Percentiles rank a stretch among this genome's conserved stretches.
Evolutionary conservation across 1,139 yeast genomes (phyloP).

Genomic region (Candida albicans): DNA sequence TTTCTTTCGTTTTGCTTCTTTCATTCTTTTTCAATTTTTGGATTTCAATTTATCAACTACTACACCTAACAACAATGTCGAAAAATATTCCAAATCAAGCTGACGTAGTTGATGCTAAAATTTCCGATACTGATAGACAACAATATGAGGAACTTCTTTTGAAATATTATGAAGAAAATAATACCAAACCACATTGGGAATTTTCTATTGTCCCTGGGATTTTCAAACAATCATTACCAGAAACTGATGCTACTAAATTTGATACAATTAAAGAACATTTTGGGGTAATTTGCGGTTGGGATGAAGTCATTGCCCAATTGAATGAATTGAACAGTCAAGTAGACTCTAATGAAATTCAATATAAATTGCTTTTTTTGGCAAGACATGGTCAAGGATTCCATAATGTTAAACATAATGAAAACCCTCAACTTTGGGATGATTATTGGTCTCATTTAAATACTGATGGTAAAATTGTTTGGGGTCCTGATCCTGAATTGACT

Average conservation of each 20-base stretch:
- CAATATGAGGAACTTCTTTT: conserved; percentile 18
- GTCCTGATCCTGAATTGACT: conserved; percentile 48
- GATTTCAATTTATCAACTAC: background rate
- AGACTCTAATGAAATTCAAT: conserved; percentile 19
- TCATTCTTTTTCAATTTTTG: no score
- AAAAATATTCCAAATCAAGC: conserved; percentile 14
- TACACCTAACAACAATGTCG: conserved; percentile 9
- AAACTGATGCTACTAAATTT: conserved; percentile 39
- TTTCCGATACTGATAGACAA: conserved; percentile 13
- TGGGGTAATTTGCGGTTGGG: conserved; percentile 39
- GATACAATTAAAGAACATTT: conserved; percentile 42
- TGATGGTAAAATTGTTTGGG: conserved; percentile 47
- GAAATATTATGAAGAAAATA: conserved; percentile 11
- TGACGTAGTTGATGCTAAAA: conserved; percentile 16
- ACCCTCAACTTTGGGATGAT: conserved; percentile 47
- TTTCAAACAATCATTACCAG: conserved; percentile 38
- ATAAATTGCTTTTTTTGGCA: conserved; percentile 43
- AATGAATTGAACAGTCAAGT: conserved; percentile 29
- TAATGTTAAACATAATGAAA: conserved; percentile 42
- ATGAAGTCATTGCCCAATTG: conserved; percentile 25
- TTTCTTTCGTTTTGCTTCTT: no score
- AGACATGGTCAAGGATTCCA: conserved; percentile 52
- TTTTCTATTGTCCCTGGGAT: conserved; percentile 38
- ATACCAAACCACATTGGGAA: conserved; percentile 25
- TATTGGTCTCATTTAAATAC: conserved; percentile 45